Conservation (phyloP, 352 stramenopile genomes). For the Pythium coloratum region DNA sequence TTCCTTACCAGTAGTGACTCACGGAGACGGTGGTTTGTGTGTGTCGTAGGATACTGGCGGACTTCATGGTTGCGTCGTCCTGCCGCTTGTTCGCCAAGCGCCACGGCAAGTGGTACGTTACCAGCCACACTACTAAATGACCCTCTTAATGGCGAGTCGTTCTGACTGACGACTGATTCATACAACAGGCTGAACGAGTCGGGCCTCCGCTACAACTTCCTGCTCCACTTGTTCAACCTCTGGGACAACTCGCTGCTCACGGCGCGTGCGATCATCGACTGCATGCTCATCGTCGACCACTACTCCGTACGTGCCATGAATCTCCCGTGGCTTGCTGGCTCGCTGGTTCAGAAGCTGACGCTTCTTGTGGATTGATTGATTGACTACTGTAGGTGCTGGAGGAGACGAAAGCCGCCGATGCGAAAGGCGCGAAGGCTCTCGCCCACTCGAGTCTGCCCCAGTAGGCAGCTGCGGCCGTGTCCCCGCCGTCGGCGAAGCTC, state of each 20-base stretch:
- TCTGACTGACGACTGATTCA: neutral
- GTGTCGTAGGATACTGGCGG: constrained; percentile 63
- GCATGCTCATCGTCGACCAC: constrained; percentile 86
- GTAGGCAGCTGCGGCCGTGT: neutral
- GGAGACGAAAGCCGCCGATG: constrained; percentile 33
- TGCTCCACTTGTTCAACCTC: constrained; percentile 89
- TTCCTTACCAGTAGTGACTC: neutral
- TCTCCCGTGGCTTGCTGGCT: neutral
- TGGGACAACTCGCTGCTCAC: constrained; percentile 90
- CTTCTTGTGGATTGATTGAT: neutral
- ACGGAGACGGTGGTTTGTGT: neutral
- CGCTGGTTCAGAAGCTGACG: neutral
- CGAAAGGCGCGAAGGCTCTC: constrained; percentile 1
- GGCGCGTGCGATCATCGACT: constrained; percentile 83
- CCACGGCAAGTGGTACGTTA: constrained; percentile 71
- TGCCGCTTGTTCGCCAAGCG: constrained; percentile 83
- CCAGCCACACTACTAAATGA: neutral
- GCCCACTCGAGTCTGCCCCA: neutral
- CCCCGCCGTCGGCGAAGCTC: neutral
- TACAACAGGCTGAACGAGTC: constrained; percentile 59
- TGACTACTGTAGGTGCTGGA: constrained; percentile 26
- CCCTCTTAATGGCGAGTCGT: too few relatives aligned
- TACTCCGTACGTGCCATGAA: constrained; percentile 12
- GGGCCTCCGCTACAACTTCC: constrained; percentile 82
- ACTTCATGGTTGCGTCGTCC: constrained; percentile 88